Evolutionary conservation across 2,329 filamentous ascomycete genomes (phyloP).

Genomic region (Calonectria leucothoes): DNA sequence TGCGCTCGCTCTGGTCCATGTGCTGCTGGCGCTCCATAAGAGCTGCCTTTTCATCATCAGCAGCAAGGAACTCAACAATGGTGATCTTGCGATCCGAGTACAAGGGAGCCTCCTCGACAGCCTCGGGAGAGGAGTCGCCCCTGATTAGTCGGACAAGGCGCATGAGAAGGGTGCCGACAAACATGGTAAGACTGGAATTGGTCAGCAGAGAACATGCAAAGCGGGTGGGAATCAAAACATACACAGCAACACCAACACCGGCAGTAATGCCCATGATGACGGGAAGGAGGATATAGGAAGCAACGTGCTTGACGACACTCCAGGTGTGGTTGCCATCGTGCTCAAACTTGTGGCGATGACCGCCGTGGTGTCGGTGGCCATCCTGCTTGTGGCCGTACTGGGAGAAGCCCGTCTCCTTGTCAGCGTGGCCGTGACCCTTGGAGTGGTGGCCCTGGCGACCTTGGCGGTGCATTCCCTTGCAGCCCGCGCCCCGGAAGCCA

Average conservation of each 20-base stretch:
- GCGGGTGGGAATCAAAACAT: slow-evolving; percentile 44
- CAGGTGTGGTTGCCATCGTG: slow-evolving; percentile 49
- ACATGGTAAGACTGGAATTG: slow-evolving; percentile 67
- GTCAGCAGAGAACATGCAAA: slow-evolving; percentile 40
- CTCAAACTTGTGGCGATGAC: slow-evolving; percentile 40
- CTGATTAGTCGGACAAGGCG: slow-evolving; percentile 66
- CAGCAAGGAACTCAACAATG: slow-evolving; percentile 48
- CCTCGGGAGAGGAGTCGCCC: slow-evolving; percentile 26
- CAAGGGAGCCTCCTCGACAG: background rate
- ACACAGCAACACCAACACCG: slow-evolving; percentile 75
- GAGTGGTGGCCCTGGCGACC: slow-evolving; percentile 18
- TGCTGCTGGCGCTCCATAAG: slow-evolving; percentile 57
- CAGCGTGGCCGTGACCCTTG: slow-evolving; percentile 32
- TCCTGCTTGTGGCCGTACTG: slow-evolving; percentile 19
- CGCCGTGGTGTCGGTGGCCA: slow-evolving; percentile 31
- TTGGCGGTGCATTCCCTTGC: slow-evolving; percentile 37
- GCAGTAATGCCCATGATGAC: slow-evolving; percentile 76
- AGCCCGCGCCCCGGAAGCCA: slow-evolving; percentile 40
- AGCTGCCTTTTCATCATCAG: slow-evolving; percentile 61
- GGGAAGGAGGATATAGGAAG: slow-evolving; percentile 74
- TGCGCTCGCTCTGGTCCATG: slow-evolving; percentile 39
- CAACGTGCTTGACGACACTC: slow-evolving; percentile 65
- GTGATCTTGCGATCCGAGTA: slow-evolving; percentile 47
- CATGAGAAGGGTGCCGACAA: slow-evolving; percentile 71
- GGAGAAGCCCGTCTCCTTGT: slow-evolving; percentile 18